Evolutionary conservation across 2,329 filamentous ascomycete species (phyloP), one percentile per base, ranked within the genome.

Genomic region (Stemphylium beticola): DNA sequence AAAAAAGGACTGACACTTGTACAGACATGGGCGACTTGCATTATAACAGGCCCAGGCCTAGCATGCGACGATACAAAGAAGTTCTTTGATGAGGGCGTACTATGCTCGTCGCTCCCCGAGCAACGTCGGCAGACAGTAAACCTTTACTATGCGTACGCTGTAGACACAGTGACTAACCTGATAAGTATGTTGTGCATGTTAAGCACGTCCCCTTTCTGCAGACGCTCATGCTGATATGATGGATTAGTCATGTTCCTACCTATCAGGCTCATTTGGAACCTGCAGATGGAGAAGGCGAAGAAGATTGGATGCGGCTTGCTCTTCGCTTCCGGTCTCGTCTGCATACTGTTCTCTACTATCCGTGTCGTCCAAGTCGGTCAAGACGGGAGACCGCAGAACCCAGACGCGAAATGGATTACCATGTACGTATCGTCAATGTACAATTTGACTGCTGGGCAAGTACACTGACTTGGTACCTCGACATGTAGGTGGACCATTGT

Each of bases 161-260:
- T 73, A 4, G 75, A 77, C 36, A 66, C 75, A 5, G 24, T 74
- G 4, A 73, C 74, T 1, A 74, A 77, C 38, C 41, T 77, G 17
- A 67, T 75, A 54, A 74, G 72, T 75, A 60, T 32, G 54, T 20
- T n/a, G 8, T 8, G 11, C 14, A 17, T 24, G 29, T 3, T 36
- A 9, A 20, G 20, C 14, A 20, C 3, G 12, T 14, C 24, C 9
- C 17, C 8, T 29, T 12, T 15, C 20, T 8, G 9, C n/a, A 11
- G 26, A 29, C 14, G 24, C 17, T 15, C 10, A 18, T 15, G 15
- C 29, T 49, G 34, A 42, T 24, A 36, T 22, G 18, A 20, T 11
- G 15, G 14, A 10, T 48, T 51, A 76, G 74, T 77, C 49, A 77
- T 77, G 74, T 60, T 69, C 11, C 67, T 77, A 9, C 74, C 74